Conservation (phyloP, 176 grass and related monocot genomes). For the Oryza longistaminata region DNA sequence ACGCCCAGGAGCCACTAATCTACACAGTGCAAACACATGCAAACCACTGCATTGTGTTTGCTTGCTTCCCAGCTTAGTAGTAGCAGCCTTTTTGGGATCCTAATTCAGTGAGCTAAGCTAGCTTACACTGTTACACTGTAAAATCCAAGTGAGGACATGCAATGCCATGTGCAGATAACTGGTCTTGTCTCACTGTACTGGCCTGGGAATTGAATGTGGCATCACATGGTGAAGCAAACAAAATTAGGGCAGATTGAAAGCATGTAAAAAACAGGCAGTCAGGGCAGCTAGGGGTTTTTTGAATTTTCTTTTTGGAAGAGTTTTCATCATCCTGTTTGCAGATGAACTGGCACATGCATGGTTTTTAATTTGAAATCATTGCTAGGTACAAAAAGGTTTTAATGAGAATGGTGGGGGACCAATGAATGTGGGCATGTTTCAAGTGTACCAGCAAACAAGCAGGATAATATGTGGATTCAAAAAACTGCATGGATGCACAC, state of each 20-base stretch:
- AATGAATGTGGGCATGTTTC: neutral
- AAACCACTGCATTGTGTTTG: neutral
- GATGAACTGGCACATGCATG: neutral
- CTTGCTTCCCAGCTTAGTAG: neutral
- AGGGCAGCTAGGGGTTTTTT: neutral
- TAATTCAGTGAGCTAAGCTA: constrained; percentile 25
- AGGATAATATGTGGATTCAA: constrained; percentile 20
- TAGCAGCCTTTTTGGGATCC: constrained; percentile 11
- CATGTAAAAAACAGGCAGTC: neutral
- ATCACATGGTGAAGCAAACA: constrained; percentile 33
- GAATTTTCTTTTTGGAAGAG: neutral
- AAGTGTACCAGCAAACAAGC: constrained; percentile 7
- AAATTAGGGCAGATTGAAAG: constrained; percentile 10
- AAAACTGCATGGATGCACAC: constrained; percentile 14
- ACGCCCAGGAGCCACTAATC: neutral
- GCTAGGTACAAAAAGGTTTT: constrained; percentile 1
- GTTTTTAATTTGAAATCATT: constrained; percentile 1
- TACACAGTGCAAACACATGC: neutral
- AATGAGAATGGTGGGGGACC: neutral
- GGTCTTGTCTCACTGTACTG: constrained; percentile 27
- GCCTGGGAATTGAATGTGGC: constrained; percentile 37
- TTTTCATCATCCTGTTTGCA: neutral
- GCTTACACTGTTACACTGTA: neutral
- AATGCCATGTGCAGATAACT: constrained; percentile 24
- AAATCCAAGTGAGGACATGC: constrained; percentile 26